phyloP scores from a whole-genome alignment of 306 rosid genomes.

The Castanea crenata region DNA sequence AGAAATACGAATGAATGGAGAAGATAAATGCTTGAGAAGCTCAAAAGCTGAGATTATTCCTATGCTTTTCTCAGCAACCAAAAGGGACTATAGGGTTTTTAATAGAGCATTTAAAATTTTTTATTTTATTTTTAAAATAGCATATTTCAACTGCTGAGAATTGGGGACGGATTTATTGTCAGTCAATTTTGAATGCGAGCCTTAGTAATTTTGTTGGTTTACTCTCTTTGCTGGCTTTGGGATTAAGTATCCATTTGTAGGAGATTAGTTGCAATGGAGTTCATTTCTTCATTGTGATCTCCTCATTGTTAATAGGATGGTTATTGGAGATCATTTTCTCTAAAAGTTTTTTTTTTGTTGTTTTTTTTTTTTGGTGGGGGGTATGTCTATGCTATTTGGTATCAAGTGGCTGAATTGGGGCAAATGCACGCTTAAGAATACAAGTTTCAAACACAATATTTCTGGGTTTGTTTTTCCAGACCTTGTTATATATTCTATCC shows the following conservation, averaged over 20 bases:
- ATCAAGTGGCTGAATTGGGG: slow-evolving; percentile 9
- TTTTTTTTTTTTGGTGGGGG: not conserved
- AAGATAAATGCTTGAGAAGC: not conserved
- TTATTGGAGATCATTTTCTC: not conserved
- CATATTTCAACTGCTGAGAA: not conserved
- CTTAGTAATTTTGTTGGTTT: not conserved
- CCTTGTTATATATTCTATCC: not conserved
- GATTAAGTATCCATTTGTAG: not conserved
- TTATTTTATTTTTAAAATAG: not conserved
- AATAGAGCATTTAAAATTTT: not conserved
- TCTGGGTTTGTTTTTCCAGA: not conserved
- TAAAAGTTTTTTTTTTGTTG: not conserved
- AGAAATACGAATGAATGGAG: not conserved
- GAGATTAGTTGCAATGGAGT: not conserved
- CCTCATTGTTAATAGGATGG: not conserved
- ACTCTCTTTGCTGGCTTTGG: not conserved
- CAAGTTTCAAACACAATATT: not conserved
- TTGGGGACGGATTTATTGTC: not conserved
- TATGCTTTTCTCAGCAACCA: not conserved
- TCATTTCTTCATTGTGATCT: not conserved
- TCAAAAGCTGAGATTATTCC: slow-evolving; percentile 5
- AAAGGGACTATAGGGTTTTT: not conserved
- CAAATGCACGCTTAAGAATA: not conserved
- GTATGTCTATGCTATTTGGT: not conserved
- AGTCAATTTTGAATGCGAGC: not conserved